These are phyloP conservation scores for Bassia scoparia DNA, from an alignment of 148 eudicot species.

Conservation along the genomic window DNA sequence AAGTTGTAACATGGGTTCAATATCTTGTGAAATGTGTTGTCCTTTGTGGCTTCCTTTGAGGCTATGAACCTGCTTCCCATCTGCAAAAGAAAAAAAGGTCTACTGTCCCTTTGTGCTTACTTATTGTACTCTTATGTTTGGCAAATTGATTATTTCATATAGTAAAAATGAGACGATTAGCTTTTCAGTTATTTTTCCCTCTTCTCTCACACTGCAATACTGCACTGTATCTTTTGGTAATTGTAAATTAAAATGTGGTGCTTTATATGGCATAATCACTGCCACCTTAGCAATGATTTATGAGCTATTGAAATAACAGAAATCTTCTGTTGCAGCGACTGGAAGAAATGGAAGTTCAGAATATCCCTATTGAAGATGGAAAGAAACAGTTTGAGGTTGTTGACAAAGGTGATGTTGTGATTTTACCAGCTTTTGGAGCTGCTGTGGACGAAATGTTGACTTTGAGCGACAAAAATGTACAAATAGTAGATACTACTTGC, in stretches of 20 bases:
- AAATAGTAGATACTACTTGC: conserved; percentile 98
- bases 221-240: too few species aligned
- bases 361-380: conserved; percentile 73
- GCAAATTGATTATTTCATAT: too few species aligned
- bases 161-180: too few species aligned
- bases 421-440: conserved; percentile 98
- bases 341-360: conserved; percentile 76
- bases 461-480: conserved; percentile 74
- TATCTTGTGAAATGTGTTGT: neutral
- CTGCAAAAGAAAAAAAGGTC: too few species aligned
- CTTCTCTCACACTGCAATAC: too few species aligned
- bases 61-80: too few species aligned
- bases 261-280: neutral
- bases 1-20: neutral
- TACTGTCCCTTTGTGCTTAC: neutral
- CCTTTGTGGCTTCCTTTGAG: neutral
- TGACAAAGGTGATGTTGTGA: conserved; percentile 80
- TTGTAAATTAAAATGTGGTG: neutral
- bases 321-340: conserved; percentile 51
- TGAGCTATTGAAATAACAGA: conserved; percentile 8
- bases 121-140: neutral
- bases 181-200: neutral
- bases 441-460: conserved; percentile 86
- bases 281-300: neutral
- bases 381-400: conserved; percentile 77